Evolutionary conservation across 2,329 filamentous ascomycete species (phyloP), one percentile per base, ranked within the genome.

Genomic region (Cordyceps fumosorosea): DNA sequence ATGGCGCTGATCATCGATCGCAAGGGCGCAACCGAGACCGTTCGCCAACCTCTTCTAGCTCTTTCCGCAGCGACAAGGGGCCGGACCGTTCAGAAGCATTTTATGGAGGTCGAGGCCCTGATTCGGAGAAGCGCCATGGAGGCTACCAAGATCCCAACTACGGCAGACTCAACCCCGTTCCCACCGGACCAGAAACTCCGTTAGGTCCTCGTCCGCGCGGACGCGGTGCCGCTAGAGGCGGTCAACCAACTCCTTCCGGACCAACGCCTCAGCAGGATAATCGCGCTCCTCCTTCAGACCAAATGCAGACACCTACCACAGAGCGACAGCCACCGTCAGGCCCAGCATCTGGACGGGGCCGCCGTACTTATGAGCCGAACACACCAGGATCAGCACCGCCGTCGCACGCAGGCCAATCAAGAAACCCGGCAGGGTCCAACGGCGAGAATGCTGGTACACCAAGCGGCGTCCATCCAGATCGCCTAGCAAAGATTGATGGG

Each of bases 131-230:
- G 76, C 80, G 65, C 67, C 79, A 22, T 77, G 75, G 60, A 7
- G 4, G 11, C 18, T 80, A 83, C 64, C 81, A 85, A 65, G 85
- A 88, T 69, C 81, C 83, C 18, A 85, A 83, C 62, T 87, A 87
- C 67, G 85, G 85, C 32, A 82, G 85, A 2, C 76, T 88, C 54
- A 87, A 84, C 64, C 74, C 80, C 2, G 78, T 81, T 56, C 76
- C 79, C 55, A 76, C 77, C 26, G 71, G 77, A 37, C 68, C 78
- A 71, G 72, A 76, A 29, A 78, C 81, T 47, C 84, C 84, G 3
- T 80, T 81, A n/a, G 85, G 83, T 2, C 84, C 84, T 18, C 78
- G 80, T 56, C 81, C 77, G 65, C 81, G 78, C 67, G 82, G 78
- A 63, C 76, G 74, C 64, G 78, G 74, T 66, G 72, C 73, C 52